A percentile compares a stretch with the other conserved stretches of the same genome.
Evolutionary conservation across 2,329 filamentous ascomycete species (phyloP).

Genomic region (Alternaria dauci): DNA sequence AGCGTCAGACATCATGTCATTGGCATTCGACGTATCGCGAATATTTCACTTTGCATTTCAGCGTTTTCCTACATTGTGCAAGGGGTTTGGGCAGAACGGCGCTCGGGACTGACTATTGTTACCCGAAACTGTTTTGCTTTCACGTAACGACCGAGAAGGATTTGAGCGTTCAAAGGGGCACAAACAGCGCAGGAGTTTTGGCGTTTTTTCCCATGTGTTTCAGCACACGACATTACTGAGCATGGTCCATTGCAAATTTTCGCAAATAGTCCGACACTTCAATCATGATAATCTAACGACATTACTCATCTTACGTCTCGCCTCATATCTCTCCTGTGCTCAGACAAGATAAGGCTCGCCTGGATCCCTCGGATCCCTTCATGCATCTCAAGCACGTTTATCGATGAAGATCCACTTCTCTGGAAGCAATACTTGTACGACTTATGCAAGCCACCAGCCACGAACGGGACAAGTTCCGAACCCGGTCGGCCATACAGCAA

Average conservation of each 20-base stretch:
- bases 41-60: slow-evolving; percentile 1
- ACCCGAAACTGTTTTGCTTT: slow-evolving; percentile 1
- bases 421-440: slow-evolving; percentile 12
- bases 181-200: slow-evolving; percentile 14
- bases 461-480: slow-evolving; percentile 15
- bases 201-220: slow-evolving; percentile 7
- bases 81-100: neutral
- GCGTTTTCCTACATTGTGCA: neutral
- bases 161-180: slow-evolving; percentile 13
- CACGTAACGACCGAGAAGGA: slow-evolving; percentile 10
- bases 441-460: slow-evolving; percentile 17
- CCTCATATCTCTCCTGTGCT: neutral
- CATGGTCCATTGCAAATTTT: slow-evolving; percentile 1
- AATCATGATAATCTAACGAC: slow-evolving; percentile 7
- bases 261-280: neutral
- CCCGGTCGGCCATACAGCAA: slow-evolving; percentile 1
- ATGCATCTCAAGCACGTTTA: neutral
- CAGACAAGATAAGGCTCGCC: neutral
- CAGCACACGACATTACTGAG: slow-evolving; percentile 7
- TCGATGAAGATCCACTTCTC: slow-evolving; percentile 9
- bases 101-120: neutral
- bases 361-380: neutral
- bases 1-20: neutral
- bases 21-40: neutral
- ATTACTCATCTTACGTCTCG: neutral